Percentiles rank a stretch among this genome's conserved stretches.
phyloP scores from a whole-genome alignment of 164 flowering plant genomes.

The Houttuynia cordata region DNA sequence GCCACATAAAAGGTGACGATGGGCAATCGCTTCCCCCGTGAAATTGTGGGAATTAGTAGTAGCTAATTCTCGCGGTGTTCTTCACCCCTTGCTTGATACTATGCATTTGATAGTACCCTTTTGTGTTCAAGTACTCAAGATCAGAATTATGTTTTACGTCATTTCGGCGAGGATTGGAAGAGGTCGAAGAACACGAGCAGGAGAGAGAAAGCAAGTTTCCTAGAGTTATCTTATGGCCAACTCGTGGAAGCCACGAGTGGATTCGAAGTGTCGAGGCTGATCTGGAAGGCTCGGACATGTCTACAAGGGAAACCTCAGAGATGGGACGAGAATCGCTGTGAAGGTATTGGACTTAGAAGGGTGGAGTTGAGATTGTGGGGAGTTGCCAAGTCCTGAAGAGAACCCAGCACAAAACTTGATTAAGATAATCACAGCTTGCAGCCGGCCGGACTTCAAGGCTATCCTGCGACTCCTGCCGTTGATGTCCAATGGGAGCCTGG shows the following conservation, averaged over 20 bases:
- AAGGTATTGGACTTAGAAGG: conserved; percentile 49
- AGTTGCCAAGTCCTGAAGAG: conserved; percentile 68
- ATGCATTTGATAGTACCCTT: conserved; percentile 32
- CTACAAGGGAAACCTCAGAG: conserved; percentile 61
- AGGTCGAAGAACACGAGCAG: conserved; percentile 25
- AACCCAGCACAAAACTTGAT: conserved; percentile 66
- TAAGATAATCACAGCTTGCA: conserved; percentile 70
- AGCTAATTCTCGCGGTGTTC: conserved; percentile 30
- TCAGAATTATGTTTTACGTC: conserved; percentile 13
- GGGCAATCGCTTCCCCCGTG: too few species aligned
- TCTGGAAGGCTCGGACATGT: conserved; percentile 78
- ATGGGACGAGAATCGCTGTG: conserved; percentile 61
- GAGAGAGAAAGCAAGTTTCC: conserved; percentile 38
- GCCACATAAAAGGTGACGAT: too few species aligned
- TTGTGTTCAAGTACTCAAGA: conserved; percentile 24
- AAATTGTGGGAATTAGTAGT: too few species aligned
- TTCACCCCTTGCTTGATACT: conserved; percentile 19
- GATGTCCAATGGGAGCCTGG: conserved; percentile 87
- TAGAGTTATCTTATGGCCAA: conserved; percentile 46
- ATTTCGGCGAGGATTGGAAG: conserved; percentile 11
- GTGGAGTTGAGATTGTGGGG: conserved; percentile 26
- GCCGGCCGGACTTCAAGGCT: conserved; percentile 76
- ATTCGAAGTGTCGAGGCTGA: conserved; percentile 45
- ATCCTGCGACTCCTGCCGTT: conserved; percentile 75
- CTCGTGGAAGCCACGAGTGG: conserved; percentile 76